A percentile compares a stretch with the other conserved stretches of the same genome.
Conservation (phyloP, 257 asterid genomes). For the Cinchona pubescens region DNA sequence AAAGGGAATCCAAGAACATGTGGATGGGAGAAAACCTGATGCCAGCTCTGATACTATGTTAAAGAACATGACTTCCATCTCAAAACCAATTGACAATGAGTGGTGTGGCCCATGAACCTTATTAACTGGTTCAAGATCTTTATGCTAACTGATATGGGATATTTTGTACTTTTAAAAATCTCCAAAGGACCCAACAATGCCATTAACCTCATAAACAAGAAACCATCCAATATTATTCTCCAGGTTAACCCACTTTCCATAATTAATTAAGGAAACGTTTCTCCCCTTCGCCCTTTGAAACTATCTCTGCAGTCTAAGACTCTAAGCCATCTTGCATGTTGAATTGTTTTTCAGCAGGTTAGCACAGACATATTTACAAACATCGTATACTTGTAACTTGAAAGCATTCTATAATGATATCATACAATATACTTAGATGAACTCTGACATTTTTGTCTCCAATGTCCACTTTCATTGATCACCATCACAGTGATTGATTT, state of each 20-base stretch:
- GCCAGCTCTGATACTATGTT: too few species aligned
- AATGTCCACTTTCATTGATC: neutral
- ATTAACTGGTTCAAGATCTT: too few species aligned
- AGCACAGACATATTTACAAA: neutral
- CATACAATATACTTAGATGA: neutral
- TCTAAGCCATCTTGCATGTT: neutral
- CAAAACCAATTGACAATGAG: too few species aligned
- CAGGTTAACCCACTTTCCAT: neutral
- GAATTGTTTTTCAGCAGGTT: neutral
- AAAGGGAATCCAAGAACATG: too few species aligned
- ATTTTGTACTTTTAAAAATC: too few species aligned
- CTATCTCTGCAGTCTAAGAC: neutral
- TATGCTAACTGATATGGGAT: too few species aligned
- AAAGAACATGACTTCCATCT: too few species aligned
- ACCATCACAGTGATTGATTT: neutral
- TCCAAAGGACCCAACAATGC: neutral
- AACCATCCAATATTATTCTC: neutral
- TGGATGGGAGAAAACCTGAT: too few species aligned
- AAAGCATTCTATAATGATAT: neutral
- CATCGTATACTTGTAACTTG: neutral
- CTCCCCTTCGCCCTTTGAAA: neutral
- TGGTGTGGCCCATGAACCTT: too few species aligned
- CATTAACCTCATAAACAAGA: slow-evolving; percentile 15
- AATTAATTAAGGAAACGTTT: neutral
- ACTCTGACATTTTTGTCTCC: neutral